phyloP scores from a whole-genome alignment of 2,329 filamentous ascomycete species.

The Exophiala mesophila region DNA sequence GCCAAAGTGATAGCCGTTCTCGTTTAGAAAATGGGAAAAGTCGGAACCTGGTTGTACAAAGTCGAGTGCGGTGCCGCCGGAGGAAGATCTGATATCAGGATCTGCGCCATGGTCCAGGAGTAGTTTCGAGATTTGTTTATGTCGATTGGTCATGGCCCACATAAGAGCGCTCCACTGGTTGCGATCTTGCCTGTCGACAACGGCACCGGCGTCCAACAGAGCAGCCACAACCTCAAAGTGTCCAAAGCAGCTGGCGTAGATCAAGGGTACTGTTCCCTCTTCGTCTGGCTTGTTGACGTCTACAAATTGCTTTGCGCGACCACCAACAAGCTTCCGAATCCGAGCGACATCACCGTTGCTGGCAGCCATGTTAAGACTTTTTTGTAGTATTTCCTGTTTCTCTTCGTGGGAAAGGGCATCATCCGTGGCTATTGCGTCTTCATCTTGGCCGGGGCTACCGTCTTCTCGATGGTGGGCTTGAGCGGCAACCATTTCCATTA shows the following conservation, averaged over 20 bases:
- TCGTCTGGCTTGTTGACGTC: slow-evolving; percentile 86
- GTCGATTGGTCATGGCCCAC: slow-evolving; percentile 99
- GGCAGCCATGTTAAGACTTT: slow-evolving; percentile 85
- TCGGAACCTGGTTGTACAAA: slow-evolving; percentile 95
- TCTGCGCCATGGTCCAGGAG: slow-evolving; percentile 90
- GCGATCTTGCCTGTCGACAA: slow-evolving; percentile 88
- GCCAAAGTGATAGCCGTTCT: slow-evolving; percentile 74
- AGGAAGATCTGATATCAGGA: slow-evolving; percentile 91
- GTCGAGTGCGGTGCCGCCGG: slow-evolving; percentile 88
- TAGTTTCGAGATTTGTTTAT: slow-evolving; percentile 91
- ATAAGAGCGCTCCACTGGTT: slow-evolving; percentile 98
- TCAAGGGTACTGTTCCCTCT: slow-evolving; percentile 91
- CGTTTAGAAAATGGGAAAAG: slow-evolving; percentile 90
- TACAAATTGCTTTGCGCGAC: slow-evolving; percentile 68
- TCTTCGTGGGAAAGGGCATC: slow-evolving; percentile 68
- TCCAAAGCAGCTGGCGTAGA: slow-evolving; percentile 97
- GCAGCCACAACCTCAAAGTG: slow-evolving; percentile 83
- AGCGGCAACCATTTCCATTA: slow-evolving; percentile 94
- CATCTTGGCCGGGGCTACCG: slow-evolving; percentile 65
- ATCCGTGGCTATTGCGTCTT: slow-evolving; percentile 72
- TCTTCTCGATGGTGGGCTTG: slow-evolving; percentile 72
- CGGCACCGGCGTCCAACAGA: slow-evolving; percentile 76
- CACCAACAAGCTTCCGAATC: slow-evolving; percentile 69
- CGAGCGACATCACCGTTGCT: slow-evolving; percentile 90
- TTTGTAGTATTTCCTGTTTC: slow-evolving; percentile 78